Percentiles rank a stretch among this genome's conserved stretches.
Evolutionary conservation across 495 filamentous ascomycete species (phyloP).

Genomic region (Filosporella fistucella): DNA sequence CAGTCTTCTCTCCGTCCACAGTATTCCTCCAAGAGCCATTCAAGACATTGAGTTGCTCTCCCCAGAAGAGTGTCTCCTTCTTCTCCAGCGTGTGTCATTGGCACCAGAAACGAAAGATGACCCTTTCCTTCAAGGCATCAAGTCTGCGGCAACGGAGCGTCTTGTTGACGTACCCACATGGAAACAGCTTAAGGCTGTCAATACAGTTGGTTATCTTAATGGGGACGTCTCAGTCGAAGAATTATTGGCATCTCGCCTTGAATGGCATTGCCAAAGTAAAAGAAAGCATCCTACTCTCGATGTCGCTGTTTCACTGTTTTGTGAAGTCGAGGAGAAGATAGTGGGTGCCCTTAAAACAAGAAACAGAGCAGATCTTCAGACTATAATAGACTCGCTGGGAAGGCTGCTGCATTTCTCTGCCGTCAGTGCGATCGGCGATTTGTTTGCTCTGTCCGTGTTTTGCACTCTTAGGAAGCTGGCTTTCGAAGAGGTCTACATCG

Average conservation of each 20-base stretch:
- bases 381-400: not conserved
- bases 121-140: not conserved
- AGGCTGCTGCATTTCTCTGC: not conserved
- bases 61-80: not conserved
- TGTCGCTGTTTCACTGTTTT: not conserved
- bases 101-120: not conserved
- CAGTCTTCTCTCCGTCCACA: not conserved
- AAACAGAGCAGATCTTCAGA: not conserved
- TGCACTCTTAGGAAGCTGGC: not conserved
- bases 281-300: not conserved
- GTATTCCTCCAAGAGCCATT: not conserved
- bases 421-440: not conserved
- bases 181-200: not conserved
- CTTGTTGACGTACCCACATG: not conserved
- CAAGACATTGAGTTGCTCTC: not conserved
- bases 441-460: not conserved
- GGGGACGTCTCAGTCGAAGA: not conserved
- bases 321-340: not conserved
- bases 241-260: not conserved
- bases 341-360: not conserved
- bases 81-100: not conserved
- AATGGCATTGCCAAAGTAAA: not conserved
- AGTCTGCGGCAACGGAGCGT: not conserved
- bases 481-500: not conserved
- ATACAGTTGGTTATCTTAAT: not conserved